Base-by-base conservation (phyloP, 1,139 yeast species). In the Zygotorulaspora mrakii region DNA sequence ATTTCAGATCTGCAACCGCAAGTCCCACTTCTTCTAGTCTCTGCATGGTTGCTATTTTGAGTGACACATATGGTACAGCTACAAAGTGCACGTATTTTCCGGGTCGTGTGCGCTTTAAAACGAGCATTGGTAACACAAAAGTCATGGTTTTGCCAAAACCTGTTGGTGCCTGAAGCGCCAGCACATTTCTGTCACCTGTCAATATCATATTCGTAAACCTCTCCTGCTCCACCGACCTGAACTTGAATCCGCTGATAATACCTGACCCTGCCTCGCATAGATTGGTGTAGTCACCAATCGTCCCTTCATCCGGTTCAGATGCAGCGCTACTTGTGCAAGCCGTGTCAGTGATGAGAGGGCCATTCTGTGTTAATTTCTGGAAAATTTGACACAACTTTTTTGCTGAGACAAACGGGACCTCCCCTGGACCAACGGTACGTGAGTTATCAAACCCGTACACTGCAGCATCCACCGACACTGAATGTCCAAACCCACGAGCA, bases 41-140 rank as follows among this genome's bases (percentile, higher is more conserved):
- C 24, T 30, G 24, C 20, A 30, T 17, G 3, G 33, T 30, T 7
- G 33, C 33, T 18, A 30, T 18, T 16, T 30, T 30, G 16, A 30
- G 33, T 3, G 33, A 30, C 23, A 17, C 14, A 30, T 30, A 30
- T 14, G 33, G 33, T 7, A 30, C 33, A 8, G 33, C 33, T 8
- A 30, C 17, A 10, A 30, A 30, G 9, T 30, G 33, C 10, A 30
- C 33, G 16, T 30, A 30, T 7, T 17, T 20, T n/a, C 13, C 25
- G n/a, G 30, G 30, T 12, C 30, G 14, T 6, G 30, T 27, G 7
- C 13, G 5, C 30, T 27, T 27, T 17, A 27, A n/a, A 5, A 27
- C 30, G 6, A 24, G 13, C 22, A 28, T 28, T 5, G 31, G 31
- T 11, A 28, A 12, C 31, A 28, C 13, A 14, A 14, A 28, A 4